These are phyloP conservation scores for Lyophyllum semitale DNA, from an alignment of 768 basidiomycete genomes.

Conservation along the genomic window DNA sequence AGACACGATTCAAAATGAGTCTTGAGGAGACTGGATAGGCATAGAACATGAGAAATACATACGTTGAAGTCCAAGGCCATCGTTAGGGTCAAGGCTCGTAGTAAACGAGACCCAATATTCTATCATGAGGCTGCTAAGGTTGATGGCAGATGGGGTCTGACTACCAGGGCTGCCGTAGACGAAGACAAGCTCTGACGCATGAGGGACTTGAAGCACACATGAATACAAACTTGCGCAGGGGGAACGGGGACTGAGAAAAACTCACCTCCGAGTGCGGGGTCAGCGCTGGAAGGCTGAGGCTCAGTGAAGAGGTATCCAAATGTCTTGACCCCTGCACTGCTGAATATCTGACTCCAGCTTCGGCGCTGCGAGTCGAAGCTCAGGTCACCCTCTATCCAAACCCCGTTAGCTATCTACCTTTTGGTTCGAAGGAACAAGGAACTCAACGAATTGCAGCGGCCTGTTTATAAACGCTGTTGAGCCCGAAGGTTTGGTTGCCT, in stretches of 20 bases:
- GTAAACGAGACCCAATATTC: slow-evolving; percentile 52
- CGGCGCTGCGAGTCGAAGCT: slow-evolving; percentile 35
- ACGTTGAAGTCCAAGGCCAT: slow-evolving; percentile 38
- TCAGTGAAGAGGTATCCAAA: slow-evolving; percentile 43
- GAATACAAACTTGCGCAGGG: not conserved
- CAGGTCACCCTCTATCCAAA: slow-evolving; percentile 30
- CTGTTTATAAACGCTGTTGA: slow-evolving; percentile 40
- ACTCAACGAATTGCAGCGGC: slow-evolving; percentile 30
- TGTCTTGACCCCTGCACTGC: slow-evolving; percentile 29
- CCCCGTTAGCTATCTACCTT: not conserved
- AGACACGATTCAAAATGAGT: not conserved
- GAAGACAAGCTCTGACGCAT: slow-evolving; percentile 30
- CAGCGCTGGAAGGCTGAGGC: slow-evolving; percentile 21
- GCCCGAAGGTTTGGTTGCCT: slow-evolving; percentile 45
- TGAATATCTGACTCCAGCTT: slow-evolving; percentile 34
- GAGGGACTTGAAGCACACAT: slow-evolving; percentile 22
- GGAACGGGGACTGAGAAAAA: not conserved
- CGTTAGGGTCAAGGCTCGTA: slow-evolving; percentile 44
- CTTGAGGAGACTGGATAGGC: slow-evolving; percentile 4
- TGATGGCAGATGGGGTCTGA: slow-evolving; percentile 16
- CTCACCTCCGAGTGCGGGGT: slow-evolving; percentile 16
- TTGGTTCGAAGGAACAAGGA: not conserved
- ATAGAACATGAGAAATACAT: slow-evolving; percentile 6
- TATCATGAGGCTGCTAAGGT: slow-evolving; percentile 36
- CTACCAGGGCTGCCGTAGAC: slow-evolving; percentile 28